These are phyloP conservation scores for Orobanche coerulescens DNA, from an alignment of 257 asterid species.

Conservation along the genomic window DNA sequence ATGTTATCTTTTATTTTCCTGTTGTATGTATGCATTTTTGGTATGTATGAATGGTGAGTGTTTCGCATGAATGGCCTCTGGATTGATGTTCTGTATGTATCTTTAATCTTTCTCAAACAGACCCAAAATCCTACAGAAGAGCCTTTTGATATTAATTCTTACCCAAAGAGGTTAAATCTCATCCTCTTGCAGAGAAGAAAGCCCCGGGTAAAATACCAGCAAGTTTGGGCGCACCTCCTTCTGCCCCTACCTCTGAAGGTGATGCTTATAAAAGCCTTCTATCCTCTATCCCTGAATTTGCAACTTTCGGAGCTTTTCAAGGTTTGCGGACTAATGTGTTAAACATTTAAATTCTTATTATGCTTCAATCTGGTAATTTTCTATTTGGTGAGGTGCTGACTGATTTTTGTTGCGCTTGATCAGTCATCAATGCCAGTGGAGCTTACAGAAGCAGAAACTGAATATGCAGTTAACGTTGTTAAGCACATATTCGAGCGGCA, in stretches of 20 bases:
- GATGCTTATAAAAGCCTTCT: constrained; percentile 68
- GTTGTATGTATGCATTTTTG: too few relatives aligned
- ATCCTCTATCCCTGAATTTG: constrained; percentile 62
- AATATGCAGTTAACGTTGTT: constrained; percentile 77
- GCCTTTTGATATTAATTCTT: constrained; percentile 59
- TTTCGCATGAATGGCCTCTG: too few relatives aligned
- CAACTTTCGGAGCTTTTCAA: constrained; percentile 78
- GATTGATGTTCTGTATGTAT: too few relatives aligned
- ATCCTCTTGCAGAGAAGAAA: constrained; percentile 71
- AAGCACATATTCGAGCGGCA: constrained; percentile 72
- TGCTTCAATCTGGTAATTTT: constrained; percentile 16
- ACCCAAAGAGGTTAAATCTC: constrained; percentile 71
- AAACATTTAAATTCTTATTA: not conserved
- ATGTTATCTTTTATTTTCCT: too few relatives aligned
- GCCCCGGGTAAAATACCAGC: constrained; percentile 70
- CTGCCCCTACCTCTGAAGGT: constrained; percentile 46
- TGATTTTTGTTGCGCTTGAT: constrained; percentile 10
- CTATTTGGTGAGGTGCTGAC: constrained; percentile 18
- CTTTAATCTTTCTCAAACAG: too few relatives aligned
- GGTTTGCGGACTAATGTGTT: constrained; percentile 31
- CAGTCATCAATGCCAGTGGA: constrained; percentile 89
- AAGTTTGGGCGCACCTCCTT: constrained; percentile 63
- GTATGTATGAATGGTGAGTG: too few relatives aligned
- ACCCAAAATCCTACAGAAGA: constrained; percentile 61
- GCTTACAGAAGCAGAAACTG: constrained; percentile 94